Base-by-base conservation (phyloP, 305 asterid species). In the Fraxinus nigra region DNA sequence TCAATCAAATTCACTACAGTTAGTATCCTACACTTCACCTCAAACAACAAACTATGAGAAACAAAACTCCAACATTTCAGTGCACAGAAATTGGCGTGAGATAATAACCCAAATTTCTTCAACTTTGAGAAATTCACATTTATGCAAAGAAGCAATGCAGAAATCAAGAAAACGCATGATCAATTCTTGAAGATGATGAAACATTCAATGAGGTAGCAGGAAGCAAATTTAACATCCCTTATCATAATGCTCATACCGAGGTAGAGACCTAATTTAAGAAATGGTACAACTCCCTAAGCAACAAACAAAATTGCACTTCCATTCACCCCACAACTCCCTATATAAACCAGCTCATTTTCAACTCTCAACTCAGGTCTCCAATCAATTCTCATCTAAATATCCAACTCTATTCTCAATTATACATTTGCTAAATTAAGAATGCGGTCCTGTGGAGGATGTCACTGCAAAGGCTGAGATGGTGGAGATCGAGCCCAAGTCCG, bases 361-460 rank as follows among this genome's bases (percentile, higher is more conserved):
- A 51, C 43, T 81, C 3, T 69, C 84, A 33, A 79, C 46, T 56
- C 87, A 88, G 82, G 70, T 54, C 82, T 33, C 79, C 85, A 79
- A 48, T 65, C 87, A 81, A 22, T 78, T 74, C 81, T 33, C 77
- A 83, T 24, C 61, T 59, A 33, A 40, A 33, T 79, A 59, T 38
- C 5, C 46, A 67, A 78, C 38, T 78, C 70, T 72, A 43, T 37
- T 67, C 34, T 35, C 7, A 81, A 37, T 11, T 28, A 61, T 70
- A 61, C 74, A 38, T 7, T 24, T 24, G 70, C 30, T 18, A 37
- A 5, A 30, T 13, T 8, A 75, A 87, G 33, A 77, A 91, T 88
- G 95, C 87, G 3, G 79, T 89, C 87, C 93, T 6, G 87, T 85
- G 81, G 87, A 88, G 56, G 89, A 85, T n/a, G 91, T 86, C 73